Base-by-base conservation (phyloP, 306 rosid genomes). In the Arachis hypogaea region DNA sequence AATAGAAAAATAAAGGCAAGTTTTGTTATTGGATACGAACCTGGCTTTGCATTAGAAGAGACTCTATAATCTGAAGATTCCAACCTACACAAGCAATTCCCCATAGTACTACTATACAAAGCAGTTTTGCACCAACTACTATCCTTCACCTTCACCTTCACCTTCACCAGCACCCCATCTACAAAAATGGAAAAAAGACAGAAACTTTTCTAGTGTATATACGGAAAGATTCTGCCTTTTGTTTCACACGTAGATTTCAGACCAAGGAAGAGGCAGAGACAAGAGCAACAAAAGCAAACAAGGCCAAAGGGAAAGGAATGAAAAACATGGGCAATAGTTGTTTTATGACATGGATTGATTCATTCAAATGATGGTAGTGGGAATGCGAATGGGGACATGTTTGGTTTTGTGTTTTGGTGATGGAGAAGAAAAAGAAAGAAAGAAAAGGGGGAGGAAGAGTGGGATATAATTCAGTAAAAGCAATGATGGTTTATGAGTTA, bases 31-130 rank as follows among this genome's bases (percentile, higher is more conserved):
- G 14, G 14, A 69, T 75, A 72, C 86, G 73, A 79, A 95, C 98
- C 99, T 84, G 98, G 76, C 78, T 95, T 95, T 68, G 87, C 92
- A 85, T 94, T 94, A 80, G 93, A 85, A 36, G 98, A 89, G 54
- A 94, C 94, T 85, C 91, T 82, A 86, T 87, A 82, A 79, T 84
- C 88, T 18, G 92, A 83, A 58, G 96, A 84, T 50, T 90, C 85
- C 82, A 76, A 66, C 52, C 86, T 82, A 71, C 58, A 92, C 84
- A 86, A 90, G 82, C 98, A 95, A 75, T 95, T 95, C 12, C 99
- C 99, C 99, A 92, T 95, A 75, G 47, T 70, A 45, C 18, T 72
- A 80, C 77, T 54, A 65, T 72, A 81, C 77, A 80, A 59, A 41
- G 66, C 69, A 63, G 30, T 63, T 70, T 70, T 70, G 77, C 80